Conservation (phyloP, 306 rosid species). For the Cicer bijugum region DNA sequence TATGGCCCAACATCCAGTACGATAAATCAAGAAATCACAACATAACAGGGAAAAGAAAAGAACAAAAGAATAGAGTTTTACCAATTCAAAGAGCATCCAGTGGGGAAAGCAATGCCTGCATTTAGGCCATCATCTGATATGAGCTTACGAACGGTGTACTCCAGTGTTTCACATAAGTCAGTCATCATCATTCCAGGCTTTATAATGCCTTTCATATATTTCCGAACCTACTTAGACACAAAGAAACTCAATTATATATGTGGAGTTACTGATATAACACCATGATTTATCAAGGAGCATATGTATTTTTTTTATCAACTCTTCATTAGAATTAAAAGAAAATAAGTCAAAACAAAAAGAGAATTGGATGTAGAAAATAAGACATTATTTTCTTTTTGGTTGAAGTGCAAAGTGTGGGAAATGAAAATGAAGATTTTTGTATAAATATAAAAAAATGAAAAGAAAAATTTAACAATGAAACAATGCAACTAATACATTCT, state of each 20-base stretch:
- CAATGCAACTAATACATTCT: slow-evolving; percentile 10
- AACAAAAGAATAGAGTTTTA: slow-evolving; percentile 37
- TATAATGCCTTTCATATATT: slow-evolving; percentile 74
- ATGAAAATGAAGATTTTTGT: background rate
- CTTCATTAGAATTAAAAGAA: slow-evolving; percentile 23
- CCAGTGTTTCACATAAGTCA: slow-evolving; percentile 92
- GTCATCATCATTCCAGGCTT: slow-evolving; percentile 98
- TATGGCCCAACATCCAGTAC: background rate
- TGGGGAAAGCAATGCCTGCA: slow-evolving; percentile 99
- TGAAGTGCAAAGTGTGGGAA: background rate
- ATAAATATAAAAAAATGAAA: background rate
- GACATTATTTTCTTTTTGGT: background rate
- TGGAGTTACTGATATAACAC: background rate
- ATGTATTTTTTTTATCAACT: background rate
- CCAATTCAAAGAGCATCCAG: slow-evolving; percentile 99
- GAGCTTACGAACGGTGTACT: slow-evolving; percentile 84
- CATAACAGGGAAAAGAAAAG: slow-evolving; percentile 12
- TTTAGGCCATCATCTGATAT: slow-evolving; percentile 90
- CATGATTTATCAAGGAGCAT: slow-evolving; percentile 6
- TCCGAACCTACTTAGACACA: slow-evolving; percentile 72
- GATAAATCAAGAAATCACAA: background rate
- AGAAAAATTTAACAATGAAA: background rate
- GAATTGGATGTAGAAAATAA: slow-evolving; percentile 3
- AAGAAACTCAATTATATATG: slow-evolving; percentile 32
- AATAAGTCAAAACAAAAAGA: slow-evolving; percentile 1